phyloP scores from a whole-genome alignment of 73 alveolate genomes.

The Effrenium voratum region DNA sequence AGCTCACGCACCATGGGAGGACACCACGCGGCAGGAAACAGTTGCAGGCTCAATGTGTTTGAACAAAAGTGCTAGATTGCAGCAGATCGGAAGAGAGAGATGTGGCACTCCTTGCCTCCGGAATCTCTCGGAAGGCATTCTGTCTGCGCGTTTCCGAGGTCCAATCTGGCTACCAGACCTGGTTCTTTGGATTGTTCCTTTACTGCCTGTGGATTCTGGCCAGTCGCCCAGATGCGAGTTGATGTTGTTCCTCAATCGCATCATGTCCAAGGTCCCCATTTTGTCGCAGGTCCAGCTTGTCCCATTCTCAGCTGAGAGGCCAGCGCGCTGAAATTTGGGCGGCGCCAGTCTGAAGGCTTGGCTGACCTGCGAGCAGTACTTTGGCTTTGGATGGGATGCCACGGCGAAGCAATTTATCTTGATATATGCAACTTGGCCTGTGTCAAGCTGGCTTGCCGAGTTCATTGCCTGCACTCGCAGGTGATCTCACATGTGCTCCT shows the following conservation, averaged over 20 bases:
- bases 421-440: neutral
- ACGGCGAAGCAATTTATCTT: constrained; percentile 16
- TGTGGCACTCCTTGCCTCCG: no score
- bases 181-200: constrained; percentile 66
- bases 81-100: no score
- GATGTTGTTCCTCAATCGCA: neutral
- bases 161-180: constrained; percentile 67
- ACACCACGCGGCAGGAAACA: no score
- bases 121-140: no score
- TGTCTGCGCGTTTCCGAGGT: constrained; percentile 43
- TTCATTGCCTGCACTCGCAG: neutral
- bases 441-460: neutral
- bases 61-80: no score
- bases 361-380: constrained; percentile 56
- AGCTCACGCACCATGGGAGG: no score
- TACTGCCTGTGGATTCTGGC: constrained; percentile 49
- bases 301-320: neutral
- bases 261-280: constrained; percentile 20
- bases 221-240: neutral
- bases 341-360: neutral
- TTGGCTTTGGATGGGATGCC: constrained; percentile 43
- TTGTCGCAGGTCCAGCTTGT: constrained; percentile 53
- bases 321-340: neutral
- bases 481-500: constrained; percentile 42
- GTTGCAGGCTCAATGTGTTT: no score